Evolutionary conservation across 805 yeast genomes (phyloP), one percentile per base, ranked within the genome.

Genomic region (Saccharomycodes ludwigii): DNA sequence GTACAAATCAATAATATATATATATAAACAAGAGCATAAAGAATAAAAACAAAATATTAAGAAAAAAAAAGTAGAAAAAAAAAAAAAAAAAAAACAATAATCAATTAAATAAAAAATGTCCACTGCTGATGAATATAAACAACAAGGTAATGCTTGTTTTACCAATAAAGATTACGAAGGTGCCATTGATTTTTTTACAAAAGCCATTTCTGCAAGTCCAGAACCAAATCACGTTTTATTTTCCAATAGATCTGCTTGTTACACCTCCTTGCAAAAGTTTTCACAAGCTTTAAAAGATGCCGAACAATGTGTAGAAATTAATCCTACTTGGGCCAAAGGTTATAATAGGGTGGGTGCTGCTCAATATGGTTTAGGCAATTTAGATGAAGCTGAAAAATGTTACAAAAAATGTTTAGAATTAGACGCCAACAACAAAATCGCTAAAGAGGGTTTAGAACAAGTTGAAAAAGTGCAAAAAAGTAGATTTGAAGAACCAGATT

Each of bases 321-420:
- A 81, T 41, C 76, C 85, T 11, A 42, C 77, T 2, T 91, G 97
- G 97, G 85, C 95, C 15, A 91, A 91, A 59, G 98, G 97, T 29
- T 82, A 80, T 65, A 80, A 76, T 49, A 76, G 99, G 58, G 79
- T 80, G 22, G 99, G 83, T 37, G 86, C 96, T 41, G 98, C 98
- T 20, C 73, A 77, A 30, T 77, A 66, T 47, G 98, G 98, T n/a
- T 62, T 80, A 38, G 84, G 84, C 12, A 70, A 81, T 38, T 67
- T 76, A 30, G 85, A 80, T 19, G 80, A 71, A 15, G 91, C 97
- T 28, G 71, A 70, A 43, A 55, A 56, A 18, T 65, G 79, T 17
- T 88, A 84, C 58, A 63, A 73, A 41, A 77, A 78, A 54, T 93
- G 95, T 6, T 60, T 88, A 42, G 80, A 78, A 48, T 56, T 85